phyloP scores from a whole-genome alignment of 2,329 filamentous ascomycete genomes.

The Botryotinia globosa region DNA sequence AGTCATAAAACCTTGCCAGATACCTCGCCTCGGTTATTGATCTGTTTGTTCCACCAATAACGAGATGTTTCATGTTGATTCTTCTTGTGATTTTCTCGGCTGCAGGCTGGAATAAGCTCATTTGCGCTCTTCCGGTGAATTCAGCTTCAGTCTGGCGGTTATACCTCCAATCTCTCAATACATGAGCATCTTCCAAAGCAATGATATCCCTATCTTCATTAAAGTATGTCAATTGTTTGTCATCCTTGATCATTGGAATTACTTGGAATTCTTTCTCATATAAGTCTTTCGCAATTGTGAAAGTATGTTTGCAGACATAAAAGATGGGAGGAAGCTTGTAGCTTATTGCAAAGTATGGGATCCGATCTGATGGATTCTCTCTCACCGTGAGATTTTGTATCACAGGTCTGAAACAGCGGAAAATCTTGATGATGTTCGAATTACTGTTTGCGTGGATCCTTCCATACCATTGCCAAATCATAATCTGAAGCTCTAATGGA shows the following conservation, averaged over 20 bases:
- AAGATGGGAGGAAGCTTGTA: background rate
- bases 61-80: slow-evolving; percentile 7
- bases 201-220: background rate
- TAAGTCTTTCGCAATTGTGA: background rate
- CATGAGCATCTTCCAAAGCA: background rate
- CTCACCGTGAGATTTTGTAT: background rate
- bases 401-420: no score
- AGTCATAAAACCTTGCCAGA: slow-evolving; percentile 6
- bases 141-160: background rate
- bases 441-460: background rate
- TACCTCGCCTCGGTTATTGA: background rate
- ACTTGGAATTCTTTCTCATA: background rate
- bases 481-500: background rate
- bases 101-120: fast-evolving
- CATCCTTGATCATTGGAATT: background rate
- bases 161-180: background rate
- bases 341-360: fast-evolving
- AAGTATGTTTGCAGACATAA: background rate
- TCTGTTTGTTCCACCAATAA: background rate
- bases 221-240: background rate
- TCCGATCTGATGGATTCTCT: background rate
- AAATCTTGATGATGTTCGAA: background rate
- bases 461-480: slow-evolving; percentile 8
- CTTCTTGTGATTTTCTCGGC: background rate
- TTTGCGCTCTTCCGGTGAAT: background rate